Percentiles rank a stretch among this genome's conserved stretches.
phyloP scores from a whole-genome alignment of 2,329 filamentous ascomycete genomes.

The Alternaria arborescens region DNA sequence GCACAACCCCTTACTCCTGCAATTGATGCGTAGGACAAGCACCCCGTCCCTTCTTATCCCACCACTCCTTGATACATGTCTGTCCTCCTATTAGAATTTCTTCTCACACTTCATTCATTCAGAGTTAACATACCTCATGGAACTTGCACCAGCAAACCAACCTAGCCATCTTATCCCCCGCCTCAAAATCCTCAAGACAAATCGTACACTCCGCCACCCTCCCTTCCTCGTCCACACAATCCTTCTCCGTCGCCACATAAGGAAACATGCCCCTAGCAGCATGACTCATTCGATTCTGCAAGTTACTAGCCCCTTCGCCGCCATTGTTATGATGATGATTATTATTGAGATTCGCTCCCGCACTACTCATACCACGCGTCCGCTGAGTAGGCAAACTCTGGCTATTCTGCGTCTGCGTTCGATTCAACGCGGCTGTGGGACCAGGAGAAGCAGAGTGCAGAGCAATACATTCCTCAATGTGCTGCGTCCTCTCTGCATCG shows the following conservation, averaged over 20 bases:
- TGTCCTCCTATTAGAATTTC: conserved; percentile 17
- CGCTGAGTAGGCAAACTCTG: conserved; percentile 38
- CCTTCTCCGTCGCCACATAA: conserved; percentile 70
- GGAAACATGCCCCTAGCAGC: conserved; percentile 55
- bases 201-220: conserved; percentile 67
- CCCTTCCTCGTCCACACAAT: conserved; percentile 65
- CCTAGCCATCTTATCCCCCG: conserved; percentile 66
- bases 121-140: conserved; percentile 57
- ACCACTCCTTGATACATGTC: conserved; percentile 68
- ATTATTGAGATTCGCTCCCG: conserved; percentile 12
- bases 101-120: background rate
- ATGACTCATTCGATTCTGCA: conserved; percentile 32
- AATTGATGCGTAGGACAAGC: conserved; percentile 68
- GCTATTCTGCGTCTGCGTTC: conserved; percentile 10
- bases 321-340: conserved; percentile 4
- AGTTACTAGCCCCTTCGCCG: conserved; percentile 34
- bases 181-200: conserved; percentile 71
- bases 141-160: conserved; percentile 72
- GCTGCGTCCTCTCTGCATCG: conserved; percentile 53
- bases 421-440: conserved; percentile 14
- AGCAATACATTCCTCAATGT: conserved; percentile 56
- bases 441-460: conserved; percentile 39
- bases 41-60: conserved; percentile 63
- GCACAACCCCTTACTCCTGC: conserved; percentile 29
- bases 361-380: conserved; percentile 46